A percentile compares a stretch with the other conserved stretches of the same genome.
Conservation (phyloP, 768 basidiomycete species). For the Suillus fuscotomentosus region DNA sequence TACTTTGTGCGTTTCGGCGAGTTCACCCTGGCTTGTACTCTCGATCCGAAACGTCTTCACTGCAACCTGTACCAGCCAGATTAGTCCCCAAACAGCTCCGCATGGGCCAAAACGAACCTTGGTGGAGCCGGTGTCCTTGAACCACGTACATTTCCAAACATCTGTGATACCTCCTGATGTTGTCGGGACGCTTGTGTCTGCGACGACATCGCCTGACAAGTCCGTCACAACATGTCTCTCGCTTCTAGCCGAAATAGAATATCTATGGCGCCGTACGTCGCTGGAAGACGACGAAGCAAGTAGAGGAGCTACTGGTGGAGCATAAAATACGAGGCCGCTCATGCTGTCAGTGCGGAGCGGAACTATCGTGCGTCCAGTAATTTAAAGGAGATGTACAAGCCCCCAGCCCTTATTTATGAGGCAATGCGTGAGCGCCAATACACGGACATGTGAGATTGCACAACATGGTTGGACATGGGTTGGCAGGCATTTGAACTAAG, state of each 20-base stretch:
- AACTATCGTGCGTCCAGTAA: not conserved
- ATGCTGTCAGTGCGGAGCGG: not conserved
- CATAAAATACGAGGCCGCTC: conserved; percentile 1
- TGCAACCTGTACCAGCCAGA: conserved; percentile 1
- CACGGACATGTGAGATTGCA: not conserved
- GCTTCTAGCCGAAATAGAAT: not conserved
- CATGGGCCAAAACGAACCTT: not conserved
- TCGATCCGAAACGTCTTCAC: conserved; percentile 6
- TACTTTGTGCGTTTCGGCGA: conserved; percentile 1
- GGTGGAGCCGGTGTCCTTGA: not conserved
- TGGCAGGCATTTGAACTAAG: not conserved
- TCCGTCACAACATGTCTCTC: not conserved
- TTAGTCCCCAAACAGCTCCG: not conserved
- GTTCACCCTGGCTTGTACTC: conserved; percentile 1
- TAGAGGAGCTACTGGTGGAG: conserved; percentile 2
- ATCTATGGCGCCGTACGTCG: not conserved
- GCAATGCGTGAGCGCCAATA: not conserved
- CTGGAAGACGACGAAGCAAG: not conserved
- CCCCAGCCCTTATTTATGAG: not conserved
- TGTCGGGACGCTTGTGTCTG: not conserved
- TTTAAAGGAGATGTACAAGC: not conserved
- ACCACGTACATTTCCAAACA: conserved; percentile 9
- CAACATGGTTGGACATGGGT: not conserved
- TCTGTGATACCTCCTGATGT: conserved; percentile 6
- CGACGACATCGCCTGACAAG: not conserved